phyloP scores from a whole-genome alignment of 2,329 filamentous ascomycete species.

The Sporothrix mexicana region DNA sequence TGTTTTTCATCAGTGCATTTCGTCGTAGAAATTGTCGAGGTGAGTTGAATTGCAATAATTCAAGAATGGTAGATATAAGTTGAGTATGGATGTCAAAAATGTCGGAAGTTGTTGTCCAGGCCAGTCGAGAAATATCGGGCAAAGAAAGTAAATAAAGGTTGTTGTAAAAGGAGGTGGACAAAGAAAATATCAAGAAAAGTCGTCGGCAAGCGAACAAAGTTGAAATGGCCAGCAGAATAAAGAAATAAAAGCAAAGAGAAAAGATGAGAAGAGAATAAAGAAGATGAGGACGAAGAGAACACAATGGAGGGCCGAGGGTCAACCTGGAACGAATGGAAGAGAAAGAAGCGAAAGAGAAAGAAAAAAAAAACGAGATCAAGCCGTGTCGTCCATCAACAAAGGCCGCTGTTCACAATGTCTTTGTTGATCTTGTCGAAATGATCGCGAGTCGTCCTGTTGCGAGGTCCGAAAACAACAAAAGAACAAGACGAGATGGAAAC shows the following conservation, averaged over 20 bases:
- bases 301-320: slow-evolving; percentile 34
- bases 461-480: neutral
- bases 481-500: neutral
- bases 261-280: slow-evolving; percentile 4
- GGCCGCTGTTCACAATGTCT: neutral
- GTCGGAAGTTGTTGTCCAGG: neutral
- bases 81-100: neutral
- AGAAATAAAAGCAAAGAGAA: slow-evolving; percentile 9
- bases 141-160: neutral
- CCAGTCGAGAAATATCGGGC: neutral
- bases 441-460: neutral
- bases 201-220: slow-evolving; percentile 6
- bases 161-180: neutral
- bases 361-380: slow-evolving; percentile 11
- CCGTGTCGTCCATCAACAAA: slow-evolving; percentile 19
- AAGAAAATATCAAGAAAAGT: neutral
- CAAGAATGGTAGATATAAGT: neutral
- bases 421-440: slow-evolving; percentile 11
- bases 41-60: neutral
- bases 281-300: slow-evolving; percentile 25
- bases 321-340: slow-evolving; percentile 36
- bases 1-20: slow-evolving; percentile 4
- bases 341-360: slow-evolving; percentile 24
- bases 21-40: neutral
- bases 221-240: slow-evolving; percentile 16